Base-by-base conservation (phyloP, 2,329 filamentous ascomycete species). In the Stagonosporopsis vannaccii region DNA sequence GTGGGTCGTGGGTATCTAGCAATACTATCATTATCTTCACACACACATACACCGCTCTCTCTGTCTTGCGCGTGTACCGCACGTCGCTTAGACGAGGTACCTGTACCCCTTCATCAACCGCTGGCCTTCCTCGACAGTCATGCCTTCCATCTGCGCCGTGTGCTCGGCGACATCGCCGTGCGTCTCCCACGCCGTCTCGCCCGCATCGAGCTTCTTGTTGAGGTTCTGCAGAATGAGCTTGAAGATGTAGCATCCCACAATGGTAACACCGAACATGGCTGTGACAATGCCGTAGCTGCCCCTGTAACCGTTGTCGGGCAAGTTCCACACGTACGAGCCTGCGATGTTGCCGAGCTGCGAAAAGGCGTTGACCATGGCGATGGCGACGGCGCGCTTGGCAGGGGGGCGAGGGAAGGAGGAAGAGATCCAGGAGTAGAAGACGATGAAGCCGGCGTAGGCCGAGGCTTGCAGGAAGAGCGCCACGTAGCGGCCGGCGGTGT, bases 231-330 rank as follows among this genome's bases (percentile, higher is more conserved):
- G 32, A 23, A 75, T 67, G 2, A 68, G 12, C 56, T 59, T 69
- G 51, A 75, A 74, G 11, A 69, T 49, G 20, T 58, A 69, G 56
- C 81, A 86, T 5, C 84, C 84, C 0, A 79, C 32, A 28, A 86
- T 81, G 0, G 86, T 84, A 36, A 85, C 63, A 3, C 84, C 84
- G 65, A 87, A 88, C 86, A 88, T 88, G 66, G 84, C 79, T 13
- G 83, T 81, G 5, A 88, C 86, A 53, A 89, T 86, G 4, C 84
- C 86, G 64, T 88, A 88, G 58, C 84, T 87, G 76, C 85, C 82
- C 60, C 86, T 81, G 77, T 81, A 88, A 0, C 86, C 86, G 59
- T 88, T 82, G 0, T 81, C 84, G 22, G 79, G 75, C 45, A 88
- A 78, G 48, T 80, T 76, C 86, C 86, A 88, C 3, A 88, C 85